Base-by-base conservation (phyloP, 2,329 filamentous ascomycete genomes). In the Magnaporthiopsis incrustans region DNA sequence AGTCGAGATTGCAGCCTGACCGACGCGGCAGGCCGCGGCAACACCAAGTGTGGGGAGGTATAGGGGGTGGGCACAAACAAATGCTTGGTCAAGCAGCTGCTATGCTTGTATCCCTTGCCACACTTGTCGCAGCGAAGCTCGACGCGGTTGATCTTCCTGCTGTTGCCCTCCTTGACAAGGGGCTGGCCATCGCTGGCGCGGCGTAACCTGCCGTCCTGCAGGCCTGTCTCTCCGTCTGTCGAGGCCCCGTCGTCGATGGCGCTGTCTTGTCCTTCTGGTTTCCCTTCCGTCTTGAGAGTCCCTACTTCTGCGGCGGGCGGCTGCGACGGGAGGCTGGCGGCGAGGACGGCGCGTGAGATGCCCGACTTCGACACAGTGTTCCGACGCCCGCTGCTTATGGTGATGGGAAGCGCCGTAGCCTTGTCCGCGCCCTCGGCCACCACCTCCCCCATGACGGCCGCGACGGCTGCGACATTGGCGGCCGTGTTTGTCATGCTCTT, bases 61-160 rank as follows among this genome's bases (percentile, higher is more conserved):
- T 68, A 71, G 64, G 68, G 87, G 44, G 11, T 53, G 44, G 84
- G 81, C 84, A 97, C 95, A 86, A 88, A 98, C 95, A 97, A 89
- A 88, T 99, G 95, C 87, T 98, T 99, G 77, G 91, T 96, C 83
- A 99, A 87, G 87, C 95, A 99, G 83, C 95, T 98, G 87, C 93
- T 96, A 85, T 99, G 95, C 88, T 99, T 99, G 87, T 99, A 99
- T 80, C 92, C 92, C 85, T 99, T 99, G 78, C 94, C 94, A 82
- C 95, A 99, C 79, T 93, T 94, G 76, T 97, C 92, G 82, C 95
- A 99, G 78, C 90, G 92, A 75, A 99, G 86, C 77, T 98, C 94
- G 73, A 88, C 87, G 73, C 88, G 86, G 79, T 86, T 90, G 77
- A 86, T 85, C 79, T 92, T 93, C 81, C 85, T 83, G 56, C 53